These are phyloP conservation scores for Dioszegia aurantiaca DNA, from an alignment of 768 basidiomycete species.

Conservation along the genomic window DNA sequence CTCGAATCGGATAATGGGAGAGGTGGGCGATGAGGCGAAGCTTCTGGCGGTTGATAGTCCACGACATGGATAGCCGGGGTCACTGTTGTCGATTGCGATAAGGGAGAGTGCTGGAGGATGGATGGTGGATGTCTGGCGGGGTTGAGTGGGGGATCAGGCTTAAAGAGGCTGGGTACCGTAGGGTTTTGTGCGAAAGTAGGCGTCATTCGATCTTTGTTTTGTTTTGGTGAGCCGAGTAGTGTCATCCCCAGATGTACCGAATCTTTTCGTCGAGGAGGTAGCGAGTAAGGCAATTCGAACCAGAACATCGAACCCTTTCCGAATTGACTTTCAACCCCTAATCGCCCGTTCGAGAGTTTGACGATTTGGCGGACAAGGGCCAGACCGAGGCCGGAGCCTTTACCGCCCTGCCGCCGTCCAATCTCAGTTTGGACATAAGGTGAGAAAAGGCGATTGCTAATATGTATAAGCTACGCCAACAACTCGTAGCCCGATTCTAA, in stretches of 20 bases:
- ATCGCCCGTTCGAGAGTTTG: slow-evolving; percentile 67
- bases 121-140: neutral
- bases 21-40: neutral
- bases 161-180: neutral
- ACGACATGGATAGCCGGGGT: neutral
- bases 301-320: slow-evolving; percentile 78
- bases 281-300: slow-evolving; percentile 54
- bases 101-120: neutral
- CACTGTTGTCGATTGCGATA: neutral
- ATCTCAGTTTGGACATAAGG: slow-evolving; percentile 55
- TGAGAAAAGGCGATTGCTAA: slow-evolving; percentile 48
- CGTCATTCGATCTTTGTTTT: neutral
- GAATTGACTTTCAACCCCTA: slow-evolving; percentile 57
- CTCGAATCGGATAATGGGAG: slow-evolving; percentile 5
- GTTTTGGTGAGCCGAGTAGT: neutral
- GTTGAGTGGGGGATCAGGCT: too few species aligned
- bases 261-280: slow-evolving; percentile 25
- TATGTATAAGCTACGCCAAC: neutral
- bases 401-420: slow-evolving; percentile 57
- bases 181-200: neutral
- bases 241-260: neutral
- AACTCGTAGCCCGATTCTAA: neutral
- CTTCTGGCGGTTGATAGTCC: neutral
- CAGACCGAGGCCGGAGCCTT: slow-evolving; percentile 68
- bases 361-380: slow-evolving; percentile 77